These are phyloP conservation scores for Carex parvula DNA, from an alignment of 176 grass and related monocot species.

Conservation along the genomic window DNA sequence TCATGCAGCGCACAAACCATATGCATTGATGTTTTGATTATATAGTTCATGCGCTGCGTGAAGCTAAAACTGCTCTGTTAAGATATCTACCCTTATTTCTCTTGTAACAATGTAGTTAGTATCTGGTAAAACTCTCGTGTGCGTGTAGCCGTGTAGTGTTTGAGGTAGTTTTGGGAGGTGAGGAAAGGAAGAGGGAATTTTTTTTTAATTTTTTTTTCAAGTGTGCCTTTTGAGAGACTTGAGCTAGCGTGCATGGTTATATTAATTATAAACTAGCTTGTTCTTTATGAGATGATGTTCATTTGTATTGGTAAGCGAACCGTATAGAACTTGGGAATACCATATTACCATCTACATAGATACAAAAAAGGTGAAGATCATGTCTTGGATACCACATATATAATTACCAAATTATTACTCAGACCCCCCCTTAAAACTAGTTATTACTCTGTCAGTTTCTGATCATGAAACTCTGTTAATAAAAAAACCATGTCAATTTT, in stretches of 20 bases:
- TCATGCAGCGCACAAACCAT: no score
- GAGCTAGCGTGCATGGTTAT: slow-evolving; percentile 28
- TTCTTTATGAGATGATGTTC: neutral
- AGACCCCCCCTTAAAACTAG: neutral
- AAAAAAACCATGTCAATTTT: neutral
- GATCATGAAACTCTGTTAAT: neutral
- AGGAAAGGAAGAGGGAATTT: slow-evolving; percentile 12
- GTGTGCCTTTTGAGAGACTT: slow-evolving; percentile 22
- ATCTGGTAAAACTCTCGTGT: neutral
- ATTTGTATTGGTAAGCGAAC: neutral
- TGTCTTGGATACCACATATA: neutral
- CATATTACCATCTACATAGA: neutral
- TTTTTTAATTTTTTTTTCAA: neutral
- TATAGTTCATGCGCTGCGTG: no score
- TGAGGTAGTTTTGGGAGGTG: slow-evolving; percentile 1
- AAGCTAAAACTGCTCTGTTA: no score
- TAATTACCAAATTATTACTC: neutral
- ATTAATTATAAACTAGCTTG: slow-evolving; percentile 13
- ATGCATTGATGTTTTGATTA: no score
- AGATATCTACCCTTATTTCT: neutral
- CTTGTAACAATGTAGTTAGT: neutral
- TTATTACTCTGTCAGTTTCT: neutral
- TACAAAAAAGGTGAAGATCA: neutral
- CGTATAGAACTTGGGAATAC: neutral
- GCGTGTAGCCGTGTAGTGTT: neutral